Percentiles rank a stretch among this genome's conserved stretches.
These are phyloP conservation scores for Salix koriyanagi DNA, from an alignment of 345 rosid genomes.

Conservation along the genomic window DNA sequence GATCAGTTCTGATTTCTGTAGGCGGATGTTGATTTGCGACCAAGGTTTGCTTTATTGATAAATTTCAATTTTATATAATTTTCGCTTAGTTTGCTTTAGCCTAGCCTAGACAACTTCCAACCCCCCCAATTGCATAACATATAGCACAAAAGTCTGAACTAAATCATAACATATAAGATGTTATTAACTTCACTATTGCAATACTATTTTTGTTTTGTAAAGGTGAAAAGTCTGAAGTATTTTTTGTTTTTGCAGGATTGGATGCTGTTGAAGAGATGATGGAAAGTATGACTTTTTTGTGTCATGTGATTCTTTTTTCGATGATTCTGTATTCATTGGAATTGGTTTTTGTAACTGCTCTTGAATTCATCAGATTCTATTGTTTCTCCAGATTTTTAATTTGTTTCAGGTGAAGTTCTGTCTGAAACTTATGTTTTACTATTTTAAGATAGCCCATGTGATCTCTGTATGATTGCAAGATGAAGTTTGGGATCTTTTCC, in stretches of 20 bases:
- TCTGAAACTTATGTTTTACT: background rate
- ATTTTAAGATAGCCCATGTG: background rate
- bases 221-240: background rate
- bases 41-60: too few relatives aligned
- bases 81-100: too few relatives aligned
- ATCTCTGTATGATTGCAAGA: background rate
- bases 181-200: background rate
- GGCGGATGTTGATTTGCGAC: too few relatives aligned
- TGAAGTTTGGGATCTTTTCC: background rate
- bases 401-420: constrained; percentile 28
- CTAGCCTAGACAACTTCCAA: too few relatives aligned
- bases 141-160: too few relatives aligned
- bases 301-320: constrained; percentile 2
- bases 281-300: constrained; percentile 3
- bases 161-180: too few relatives aligned
- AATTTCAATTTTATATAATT: too few relatives aligned
- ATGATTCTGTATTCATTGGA: constrained; percentile 4
- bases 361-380: constrained; percentile 34
- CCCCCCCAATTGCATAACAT: too few relatives aligned
- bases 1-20: too few relatives aligned
- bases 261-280: constrained; percentile 21
- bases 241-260: constrained; percentile 21
- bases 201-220: background rate
- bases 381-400: constrained; percentile 37
- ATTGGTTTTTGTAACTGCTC: constrained; percentile 33